Evolutionary conservation across 495 filamentous ascomycete genomes (phyloP), one percentile per base, ranked within the genome.

Genomic region (Tuber borchii): DNA sequence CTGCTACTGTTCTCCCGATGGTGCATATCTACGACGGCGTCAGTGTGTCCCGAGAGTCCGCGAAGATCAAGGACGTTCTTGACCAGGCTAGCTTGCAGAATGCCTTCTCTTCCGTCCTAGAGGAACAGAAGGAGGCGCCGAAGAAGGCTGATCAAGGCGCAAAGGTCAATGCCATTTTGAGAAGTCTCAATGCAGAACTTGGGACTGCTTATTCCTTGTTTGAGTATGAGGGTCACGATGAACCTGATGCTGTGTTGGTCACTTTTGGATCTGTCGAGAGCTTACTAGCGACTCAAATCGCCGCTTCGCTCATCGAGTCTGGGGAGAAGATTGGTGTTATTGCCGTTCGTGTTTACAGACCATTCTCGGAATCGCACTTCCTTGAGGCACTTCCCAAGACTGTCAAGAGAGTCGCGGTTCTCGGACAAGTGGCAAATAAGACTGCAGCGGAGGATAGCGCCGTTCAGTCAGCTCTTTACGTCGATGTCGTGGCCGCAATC

Each of bases 21-120:
- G 88, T 98, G 40, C 95, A 99, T 84, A 90, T 94, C 75, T 97
- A 95, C 81, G 95, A 99, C 83, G 95, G 95, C 69, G 89, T 99
- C 51, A 90, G 88, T 70, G 91, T 95, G 65, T 92, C 93, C 22
- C 86, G 94, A 42, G 95, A 97, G 85, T 94, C 92, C 17, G 88
- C 93, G 46, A 88, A 92, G 70, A 91, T 99, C 37, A 90, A 95
- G 68, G 95, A 97, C 83, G 89, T 92, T 4, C 86, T 98, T 44
- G 91, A 92, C 84, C 89, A 92, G 84, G 78, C 86, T 19, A 89
- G 91, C 46, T 86, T 98, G 39, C 87, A 89, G 79, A 87, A 88
- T 42, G 85, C 90, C 51, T 97, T 96, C 84, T 86, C 90, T 78
- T 87, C 88, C 71, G 84, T 97, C 45, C 82, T 88, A 45, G 71